Evolutionary conservation across 2,329 filamentous ascomycete genomes (phyloP).

Genomic region (Aspergillus thermomutatus): DNA sequence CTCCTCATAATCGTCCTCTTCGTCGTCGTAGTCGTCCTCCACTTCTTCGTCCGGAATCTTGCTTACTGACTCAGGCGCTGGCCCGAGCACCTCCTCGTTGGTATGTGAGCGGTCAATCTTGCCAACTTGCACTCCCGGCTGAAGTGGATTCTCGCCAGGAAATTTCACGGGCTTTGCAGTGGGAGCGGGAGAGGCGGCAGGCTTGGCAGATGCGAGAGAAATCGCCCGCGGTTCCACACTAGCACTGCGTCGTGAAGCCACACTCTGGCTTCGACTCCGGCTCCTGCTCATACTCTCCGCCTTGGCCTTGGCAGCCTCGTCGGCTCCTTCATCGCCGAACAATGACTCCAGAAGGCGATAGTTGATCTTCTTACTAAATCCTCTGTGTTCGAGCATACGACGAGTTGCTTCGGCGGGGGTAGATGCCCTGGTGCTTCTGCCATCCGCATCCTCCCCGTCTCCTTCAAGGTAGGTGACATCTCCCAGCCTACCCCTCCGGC

Average conservation of each 20-base stretch:
- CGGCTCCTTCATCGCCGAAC: conserved; percentile 36
- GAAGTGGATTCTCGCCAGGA: conserved; percentile 1
- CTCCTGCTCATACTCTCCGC: conserved; percentile 27
- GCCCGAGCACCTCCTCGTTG: conserved; percentile 25
- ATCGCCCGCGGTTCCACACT: conserved; percentile 24
- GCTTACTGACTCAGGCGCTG: conserved; percentile 14
- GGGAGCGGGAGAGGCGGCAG: conserved; percentile 12
- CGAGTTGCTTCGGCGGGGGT: conserved; percentile 67
- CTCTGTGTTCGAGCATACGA: conserved; percentile 64
- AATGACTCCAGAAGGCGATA: conserved; percentile 49
- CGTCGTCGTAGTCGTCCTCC: conserved; percentile 28
- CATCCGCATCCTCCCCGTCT: conserved; percentile 57
- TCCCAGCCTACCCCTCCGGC: conserved; percentile 45
- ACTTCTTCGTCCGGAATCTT: conserved; percentile 17
- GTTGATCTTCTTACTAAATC: conserved; percentile 72
- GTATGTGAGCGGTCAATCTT: conserved; percentile 11
- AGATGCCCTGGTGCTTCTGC: conserved; percentile 62
- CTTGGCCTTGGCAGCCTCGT: conserved; percentile 27
- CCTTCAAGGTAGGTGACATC: conserved; percentile 46
- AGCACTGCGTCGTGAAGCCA: conserved; percentile 27
- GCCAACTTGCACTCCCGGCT: conserved; percentile 4
- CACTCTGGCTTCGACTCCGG: conserved; percentile 34
- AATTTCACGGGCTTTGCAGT: conserved; percentile 2
- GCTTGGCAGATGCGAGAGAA: conserved; percentile 14
- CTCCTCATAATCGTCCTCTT: conserved; percentile 32